Base-by-base conservation (phyloP, 2,329 filamentous ascomycete genomes). In the Colletotrichum horii region DNA sequence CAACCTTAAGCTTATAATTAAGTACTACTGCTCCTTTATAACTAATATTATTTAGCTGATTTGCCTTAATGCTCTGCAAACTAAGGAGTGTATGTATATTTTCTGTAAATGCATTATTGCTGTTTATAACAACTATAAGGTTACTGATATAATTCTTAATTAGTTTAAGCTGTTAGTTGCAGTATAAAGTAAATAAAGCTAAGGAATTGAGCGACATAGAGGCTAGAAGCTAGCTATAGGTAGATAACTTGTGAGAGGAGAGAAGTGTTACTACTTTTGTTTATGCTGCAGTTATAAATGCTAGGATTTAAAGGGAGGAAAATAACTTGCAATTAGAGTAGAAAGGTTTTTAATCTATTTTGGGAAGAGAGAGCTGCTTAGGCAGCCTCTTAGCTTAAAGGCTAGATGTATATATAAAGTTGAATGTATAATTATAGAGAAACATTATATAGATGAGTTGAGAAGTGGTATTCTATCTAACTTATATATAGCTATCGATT, bases 41-140 rank as follows among this genome's bases (percentile, higher is more conserved):
- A 82, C 81, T 8, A 82, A 81, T 56, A 76, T 82, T 58, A 80
- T 83, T 34, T 84, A 55, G 70, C 52, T 69, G 16, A 69, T 73
- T 66, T 73, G 70, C 22, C 70, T 77, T 11, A 78, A 79, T 36
- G 79, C 66, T 65, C 77, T 86, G 60, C 84, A 86, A 79, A 80
- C 78, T 6, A 83, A 83, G 73, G 83, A 86, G 76, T 80, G 84
- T 3, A 79, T 86, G 6, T 79, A 77, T 4, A 77, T 77, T 1
- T 70, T 86, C 69, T 82, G 82, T 30, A 82, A 83, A 71, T 80
- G 84, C 22, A 81, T 83, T 3, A 79, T 84, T 26, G 82, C 84
- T 6, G 78, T 82, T 4, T 84, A 80, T 70, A 74, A 82, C n/a
- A 84, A 85, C 60, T 85, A 86, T 70, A 82, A 82, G 75, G 81